Evolutionary conservation across 2,329 filamentous ascomycete species (phyloP), one percentile per base, ranked within the genome.

Genomic region (Aspergillus alliaceus): DNA sequence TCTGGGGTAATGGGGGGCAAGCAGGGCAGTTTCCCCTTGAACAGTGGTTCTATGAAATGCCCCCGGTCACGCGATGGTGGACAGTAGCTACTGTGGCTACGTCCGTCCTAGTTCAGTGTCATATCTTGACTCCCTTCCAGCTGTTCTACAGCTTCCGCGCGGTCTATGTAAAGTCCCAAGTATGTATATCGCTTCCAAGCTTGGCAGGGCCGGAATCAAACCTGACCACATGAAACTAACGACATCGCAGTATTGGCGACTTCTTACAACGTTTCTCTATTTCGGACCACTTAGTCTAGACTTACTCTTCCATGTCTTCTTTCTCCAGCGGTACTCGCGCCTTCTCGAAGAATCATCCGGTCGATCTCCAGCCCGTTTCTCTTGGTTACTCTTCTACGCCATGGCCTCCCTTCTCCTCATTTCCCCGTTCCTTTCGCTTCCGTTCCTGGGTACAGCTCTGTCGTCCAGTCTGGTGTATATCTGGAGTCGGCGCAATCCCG

Each of bases 41-140:
- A 77, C 89, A 93, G 66, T 99, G 95, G 95, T 98, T 97, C 77
- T 97, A 91, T 84, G 95, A 99, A 75, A 97, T 97, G 90, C 95
- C 95, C 3, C 86, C 95, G 25, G 96, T 93, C 76, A 99, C 95
- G 35, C 83, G 95, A 60, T 96, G 90, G 88, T 99, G 95, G 95
- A 98, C 95, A 22, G 93, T 91, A 24, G 92, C 93, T 4, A 96
- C 93, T 0, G 87, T 98, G 40, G 80, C 91, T 57, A 95, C 90
- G 11, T 96, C 92, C 65, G 86, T 92, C 15, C 79, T 98, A 66
- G 92, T 98, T 5, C 95, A 98, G 76, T 98, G 92, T 77, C 87
- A 96, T 69, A 88, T 98, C 73, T 80, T 98, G 62, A 95, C 90
- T 14, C 91, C 93, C 8, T 97, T 96, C 70, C 93, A 98, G 78